Conservation (phyloP, 108 stramenopile species). For the Discostella stelligeroides region DNA sequence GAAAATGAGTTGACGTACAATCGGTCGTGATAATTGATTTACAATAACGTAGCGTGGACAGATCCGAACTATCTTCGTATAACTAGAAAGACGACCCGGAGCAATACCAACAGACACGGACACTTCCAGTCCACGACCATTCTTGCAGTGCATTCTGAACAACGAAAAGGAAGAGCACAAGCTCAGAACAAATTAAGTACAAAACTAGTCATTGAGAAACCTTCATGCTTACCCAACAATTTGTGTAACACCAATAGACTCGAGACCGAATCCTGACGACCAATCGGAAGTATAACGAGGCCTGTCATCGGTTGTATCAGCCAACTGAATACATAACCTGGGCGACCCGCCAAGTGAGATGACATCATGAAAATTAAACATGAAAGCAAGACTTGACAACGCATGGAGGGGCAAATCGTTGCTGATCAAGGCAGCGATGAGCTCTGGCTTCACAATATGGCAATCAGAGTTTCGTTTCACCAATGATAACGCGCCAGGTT, state of each 20-base stretch:
- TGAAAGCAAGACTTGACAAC: slow-evolving; percentile 79
- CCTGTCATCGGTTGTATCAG: slow-evolving; percentile 47
- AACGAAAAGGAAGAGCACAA: slow-evolving; percentile 10
- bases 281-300: slow-evolving; percentile 74
- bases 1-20: slow-evolving; percentile 33
- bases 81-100: slow-evolving; percentile 87
- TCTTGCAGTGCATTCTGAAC: slow-evolving; percentile 83
- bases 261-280: slow-evolving; percentile 88
- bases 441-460: slow-evolving; percentile 34
- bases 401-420: slow-evolving; percentile 75
- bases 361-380: slow-evolving; percentile 94
- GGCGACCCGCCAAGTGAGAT: slow-evolving; percentile 67
- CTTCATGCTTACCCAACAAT: slow-evolving; percentile 70
- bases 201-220: too few species aligned
- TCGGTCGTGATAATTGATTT: slow-evolving; percentile 71
- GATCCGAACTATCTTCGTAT: slow-evolving; percentile 95
- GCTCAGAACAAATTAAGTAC: background rate
- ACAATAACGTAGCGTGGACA: slow-evolving; percentile 88
- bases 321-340: slow-evolving; percentile 79
- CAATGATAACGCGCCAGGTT: slow-evolving; percentile 69
- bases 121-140: slow-evolving; percentile 84
- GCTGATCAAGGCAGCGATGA: slow-evolving; percentile 59
- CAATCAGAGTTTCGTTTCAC: slow-evolving; percentile 26
- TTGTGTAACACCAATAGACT: slow-evolving; percentile 96
- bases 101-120: slow-evolving; percentile 84